Percentiles rank a stretch among this genome's conserved stretches.
Evolutionary conservation across 1,139 yeast species (phyloP).

Genomic region (Kluyveromyces sp.): DNA sequence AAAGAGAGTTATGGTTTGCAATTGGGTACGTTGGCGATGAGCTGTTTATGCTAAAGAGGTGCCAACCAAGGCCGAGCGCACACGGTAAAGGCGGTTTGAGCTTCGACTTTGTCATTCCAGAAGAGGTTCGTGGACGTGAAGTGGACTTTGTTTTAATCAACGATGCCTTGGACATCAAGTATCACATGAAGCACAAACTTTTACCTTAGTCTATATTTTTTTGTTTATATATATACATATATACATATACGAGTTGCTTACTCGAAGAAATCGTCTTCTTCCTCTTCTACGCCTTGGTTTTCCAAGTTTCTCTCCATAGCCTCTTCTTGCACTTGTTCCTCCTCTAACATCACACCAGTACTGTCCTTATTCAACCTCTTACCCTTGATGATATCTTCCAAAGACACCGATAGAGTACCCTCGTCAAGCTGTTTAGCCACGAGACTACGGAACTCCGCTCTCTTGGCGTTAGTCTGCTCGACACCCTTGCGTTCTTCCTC

Average conservation of each 20-base stretch:
- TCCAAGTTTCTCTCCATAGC: constrained; percentile 8
- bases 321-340: constrained; percentile 9
- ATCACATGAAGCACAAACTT: constrained; percentile 20
- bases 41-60: constrained; percentile 55
- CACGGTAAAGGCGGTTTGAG: constrained; percentile 34
- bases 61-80: constrained; percentile 46
- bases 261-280: constrained; percentile 45
- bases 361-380: constrained; percentile 29
- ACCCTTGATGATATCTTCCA: constrained; percentile 52
- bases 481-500: constrained; percentile 19
- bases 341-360: constrained; percentile 19
- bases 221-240: constrained; percentile 1
- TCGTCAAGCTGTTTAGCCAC: constrained; percentile 45
- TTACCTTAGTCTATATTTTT: background rate
- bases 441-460: constrained; percentile 43
- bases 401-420: constrained; percentile 46
- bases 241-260: constrained; percentile 13
- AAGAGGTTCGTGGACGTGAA: constrained; percentile 39
- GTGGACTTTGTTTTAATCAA: constrained; percentile 47
- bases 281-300: constrained; percentile 12
- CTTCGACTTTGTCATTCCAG: constrained; percentile 45
- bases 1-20: constrained; percentile 90
- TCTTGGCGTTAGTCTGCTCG: constrained; percentile 40
- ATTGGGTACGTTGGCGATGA: constrained; percentile 50
- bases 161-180: constrained; percentile 57